phyloP scores from a whole-genome alignment of 1,284 basidiomycete genomes.

The Heterobasidion occidentale region DNA sequence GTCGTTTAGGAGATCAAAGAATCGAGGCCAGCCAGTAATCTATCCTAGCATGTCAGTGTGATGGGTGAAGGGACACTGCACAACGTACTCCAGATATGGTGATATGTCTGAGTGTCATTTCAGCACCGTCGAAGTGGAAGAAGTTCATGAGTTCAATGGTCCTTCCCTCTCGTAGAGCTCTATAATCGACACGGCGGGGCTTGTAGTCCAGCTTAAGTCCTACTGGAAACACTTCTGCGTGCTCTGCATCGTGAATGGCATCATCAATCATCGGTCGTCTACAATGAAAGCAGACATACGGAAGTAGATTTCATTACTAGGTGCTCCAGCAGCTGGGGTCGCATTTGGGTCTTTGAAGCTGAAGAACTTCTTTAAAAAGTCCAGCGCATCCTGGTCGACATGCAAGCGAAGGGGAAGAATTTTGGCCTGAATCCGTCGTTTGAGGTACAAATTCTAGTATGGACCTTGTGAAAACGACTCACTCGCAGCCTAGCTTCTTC shows the following conservation, averaged over 20 bases:
- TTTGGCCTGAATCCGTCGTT: constrained; percentile 53
- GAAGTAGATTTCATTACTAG: constrained; percentile 60
- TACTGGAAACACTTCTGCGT: constrained; percentile 85
- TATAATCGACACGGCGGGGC: constrained; percentile 92
- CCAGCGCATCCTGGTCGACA: constrained; percentile 97
- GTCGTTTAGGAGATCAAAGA: constrained; percentile 91
- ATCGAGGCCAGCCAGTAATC: constrained; percentile 84
- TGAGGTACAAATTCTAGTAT: background rate
- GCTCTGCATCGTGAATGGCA: constrained; percentile 41
- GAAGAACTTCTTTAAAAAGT: constrained; percentile 96
- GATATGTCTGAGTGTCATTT: constrained; percentile 94
- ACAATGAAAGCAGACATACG: constrained; percentile 39
- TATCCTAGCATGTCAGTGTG: constrained; percentile 21
- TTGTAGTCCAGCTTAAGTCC: constrained; percentile 97
- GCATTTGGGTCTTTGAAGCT: constrained; percentile 70
- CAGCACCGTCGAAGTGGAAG: constrained; percentile 98
- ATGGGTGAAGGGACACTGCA: background rate
- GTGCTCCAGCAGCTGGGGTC: constrained; percentile 18
- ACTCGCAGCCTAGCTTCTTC: constrained; percentile 83
- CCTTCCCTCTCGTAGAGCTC: constrained; percentile 83
- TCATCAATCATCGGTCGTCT: background rate
- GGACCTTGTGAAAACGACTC: constrained; percentile 18
- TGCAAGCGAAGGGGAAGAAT: constrained; percentile 86
- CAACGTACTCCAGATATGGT: constrained; percentile 79
- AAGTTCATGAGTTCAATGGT: constrained; percentile 99